Evolutionary conservation across 179 eudicot species (phyloP), one percentile per base, ranked within the genome.

Genomic region (Sideroxylon spinosum): DNA sequence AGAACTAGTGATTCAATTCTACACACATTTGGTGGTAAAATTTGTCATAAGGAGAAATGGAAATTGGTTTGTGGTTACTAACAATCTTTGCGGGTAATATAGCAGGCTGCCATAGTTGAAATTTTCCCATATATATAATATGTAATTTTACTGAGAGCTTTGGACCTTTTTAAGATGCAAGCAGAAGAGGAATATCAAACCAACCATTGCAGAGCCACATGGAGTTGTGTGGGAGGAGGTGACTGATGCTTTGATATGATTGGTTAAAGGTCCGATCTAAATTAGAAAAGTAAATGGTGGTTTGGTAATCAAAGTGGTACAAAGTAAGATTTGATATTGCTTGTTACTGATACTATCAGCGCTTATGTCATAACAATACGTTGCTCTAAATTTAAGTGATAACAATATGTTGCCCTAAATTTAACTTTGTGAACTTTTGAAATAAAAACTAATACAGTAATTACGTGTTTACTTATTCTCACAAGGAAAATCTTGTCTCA

Each of bases 361-460:
- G 25, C 9, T 20, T 60, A 19, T 60, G 25, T 37, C 19, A 17
- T 60, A 60, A 7, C 19, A 13, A 55, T 13, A 55, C 5, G 60
- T 37, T 52, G 56, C 56, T 52, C 0, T 10, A 57, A 57, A 19
- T 57, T 3, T 57, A 20, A 57, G 6, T 6, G 9, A 10, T 1
- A 57, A n/a, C n/a, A n/a, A 57, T 22, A 57, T 16, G 19, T 57
- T 61, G 65, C 28, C 22, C 13, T 62, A 25, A 62, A 25, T 62
- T 10, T 50, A 74, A 74, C 28, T 74, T 59, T 55, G n/a, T 7
- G 67, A 32, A 32, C 55, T 50, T 74, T 37, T 59, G 52, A 28
- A 74, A 62, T 74, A 26, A 53, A 26, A 55, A 7, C 20, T 44
- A 55, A 73, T 56, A 9, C 3, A 16, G 5, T 11, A 9, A 22